Conservation (phyloP, 1,284 basidiomycete species). For the Athelia psychrophila region DNA sequence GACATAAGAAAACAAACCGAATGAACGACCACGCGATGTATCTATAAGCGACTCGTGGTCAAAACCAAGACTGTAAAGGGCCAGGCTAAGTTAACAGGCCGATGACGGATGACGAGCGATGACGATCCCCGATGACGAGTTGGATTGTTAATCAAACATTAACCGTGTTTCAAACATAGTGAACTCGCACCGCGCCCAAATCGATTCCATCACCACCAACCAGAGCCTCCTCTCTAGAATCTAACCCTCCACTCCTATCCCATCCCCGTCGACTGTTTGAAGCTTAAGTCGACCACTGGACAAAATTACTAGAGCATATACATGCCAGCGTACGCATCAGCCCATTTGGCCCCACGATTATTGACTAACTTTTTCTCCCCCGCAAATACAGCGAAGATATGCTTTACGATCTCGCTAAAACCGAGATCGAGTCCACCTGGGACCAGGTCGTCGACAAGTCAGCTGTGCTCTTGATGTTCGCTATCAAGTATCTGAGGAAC, state of each 20-base stretch:
- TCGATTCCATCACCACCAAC: constrained; percentile 10
- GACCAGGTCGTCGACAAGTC: constrained; percentile 94
- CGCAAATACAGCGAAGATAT: constrained; percentile 50
- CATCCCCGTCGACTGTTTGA: constrained; percentile 18
- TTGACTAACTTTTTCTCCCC: constrained; percentile 1
- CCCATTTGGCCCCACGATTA: neutral
- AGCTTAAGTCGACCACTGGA: constrained; percentile 26
- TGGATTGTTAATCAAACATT: no score
- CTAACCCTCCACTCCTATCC: constrained; percentile 6
- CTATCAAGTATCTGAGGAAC: neutral
- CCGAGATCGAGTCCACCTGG: constrained; percentile 98
- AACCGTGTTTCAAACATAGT: no score
- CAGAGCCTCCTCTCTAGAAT: neutral
- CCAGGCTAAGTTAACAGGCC: no score
- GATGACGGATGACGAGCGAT: no score
- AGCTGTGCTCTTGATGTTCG: constrained; percentile 20
- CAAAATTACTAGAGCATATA: constrained; percentile 10
- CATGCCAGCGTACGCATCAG: constrained; percentile 22
- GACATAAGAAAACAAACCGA: no score
- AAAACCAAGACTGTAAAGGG: no score
- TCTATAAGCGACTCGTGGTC: no score
- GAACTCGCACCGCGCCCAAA: no score
- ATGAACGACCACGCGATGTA: no score
- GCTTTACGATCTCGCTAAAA: constrained; percentile 78
- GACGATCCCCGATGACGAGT: no score